A percentile compares a stretch with the other conserved stretches of the same genome.
These are phyloP conservation scores for Dinochytrium kinnereticum DNA, from an alignment of 371 early-diverging fungal species.

Conservation along the genomic window DNA sequence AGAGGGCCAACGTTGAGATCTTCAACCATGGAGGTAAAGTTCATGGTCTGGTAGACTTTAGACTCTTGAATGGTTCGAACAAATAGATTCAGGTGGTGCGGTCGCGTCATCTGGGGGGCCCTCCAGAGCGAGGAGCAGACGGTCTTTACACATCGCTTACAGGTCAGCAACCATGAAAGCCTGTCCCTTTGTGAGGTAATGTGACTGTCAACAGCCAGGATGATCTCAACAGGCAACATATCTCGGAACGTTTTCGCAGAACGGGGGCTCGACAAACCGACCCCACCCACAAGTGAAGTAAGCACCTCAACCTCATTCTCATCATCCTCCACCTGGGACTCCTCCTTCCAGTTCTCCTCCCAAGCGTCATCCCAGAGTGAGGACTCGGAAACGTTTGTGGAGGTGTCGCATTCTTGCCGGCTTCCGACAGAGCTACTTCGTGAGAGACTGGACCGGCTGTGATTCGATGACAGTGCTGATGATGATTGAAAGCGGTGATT, in stretches of 20 bases:
- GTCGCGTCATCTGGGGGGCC: background rate
- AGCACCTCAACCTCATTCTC: background rate
- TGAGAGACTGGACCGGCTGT: background rate
- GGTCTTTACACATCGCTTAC: background rate
- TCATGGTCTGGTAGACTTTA: constrained; percentile 4
- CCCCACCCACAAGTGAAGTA: too few species aligned
- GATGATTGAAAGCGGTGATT: background rate
- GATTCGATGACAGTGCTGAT: background rate
- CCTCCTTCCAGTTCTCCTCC: constrained; percentile 13
- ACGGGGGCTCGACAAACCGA: background rate
- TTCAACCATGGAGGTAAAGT: background rate
- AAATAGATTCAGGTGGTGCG: background rate
- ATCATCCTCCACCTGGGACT: background rate
- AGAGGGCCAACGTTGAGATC: constrained; percentile 1
- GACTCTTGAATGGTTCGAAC: background rate
- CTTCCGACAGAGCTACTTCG: background rate
- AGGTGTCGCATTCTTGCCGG: background rate
- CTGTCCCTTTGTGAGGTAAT: background rate
- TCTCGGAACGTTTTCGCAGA: background rate
- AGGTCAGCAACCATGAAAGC: background rate
- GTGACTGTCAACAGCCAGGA: background rate
- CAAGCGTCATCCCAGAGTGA: constrained; percentile 15
- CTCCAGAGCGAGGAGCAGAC: background rate
- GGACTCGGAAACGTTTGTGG: background rate
- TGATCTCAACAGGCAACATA: constrained; percentile 3